phyloP scores from a whole-genome alignment of 345 rosid genomes.

The sweet orange (Citrus sinensis) region DVS_A1.0 CM039167.1:20759001-20759500 shows the following conservation, averaged over 20 bases:
- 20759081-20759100: neutral
- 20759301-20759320: constrained; percentile 39
- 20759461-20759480: neutral
- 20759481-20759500: constrained; percentile 3
- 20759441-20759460: neutral
- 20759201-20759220: constrained; percentile 5
- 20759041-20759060: constrained; percentile 3
- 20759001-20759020: neutral
- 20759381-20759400: constrained; percentile 18
- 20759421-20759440: neutral
- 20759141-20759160: neutral
- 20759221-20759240: constrained; percentile 26
- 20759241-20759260: constrained; percentile 51
- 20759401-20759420: neutral
- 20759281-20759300: constrained; percentile 70
- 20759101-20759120: neutral
- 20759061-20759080: neutral
- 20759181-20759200: constrained; percentile 10
- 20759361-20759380: constrained; percentile 20
- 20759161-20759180: neutral
- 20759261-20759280: constrained; percentile 76
- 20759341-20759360: constrained; percentile 10
- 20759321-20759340: neutral
- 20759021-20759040: constrained; percentile 16
- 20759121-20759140: constrained; percentile 18